phyloP scores from a whole-genome alignment of 768 basidiomycete genomes.

The Phylloporus rhodoxanthus region DNA sequence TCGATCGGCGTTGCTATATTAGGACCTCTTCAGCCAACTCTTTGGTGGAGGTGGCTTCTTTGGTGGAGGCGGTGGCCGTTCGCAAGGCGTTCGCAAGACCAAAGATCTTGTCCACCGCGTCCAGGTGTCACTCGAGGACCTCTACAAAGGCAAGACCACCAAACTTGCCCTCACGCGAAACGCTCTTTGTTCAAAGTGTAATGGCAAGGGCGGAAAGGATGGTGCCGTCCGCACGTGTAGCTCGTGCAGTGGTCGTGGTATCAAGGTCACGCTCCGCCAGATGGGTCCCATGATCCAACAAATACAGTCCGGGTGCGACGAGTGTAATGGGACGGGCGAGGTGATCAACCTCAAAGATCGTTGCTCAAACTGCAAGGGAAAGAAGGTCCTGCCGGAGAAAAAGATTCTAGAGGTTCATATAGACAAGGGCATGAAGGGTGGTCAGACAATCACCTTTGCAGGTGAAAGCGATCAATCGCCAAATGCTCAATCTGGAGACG shows the following conservation, averaged over 20 bases:
- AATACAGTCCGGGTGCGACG: slow-evolving; percentile 91
- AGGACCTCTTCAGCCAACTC: slow-evolving; percentile 96
- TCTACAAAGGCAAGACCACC: slow-evolving; percentile 98
- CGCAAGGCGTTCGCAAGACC: slow-evolving; percentile 80
- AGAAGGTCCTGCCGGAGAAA: slow-evolving; percentile 91
- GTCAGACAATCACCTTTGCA: slow-evolving; percentile 80
- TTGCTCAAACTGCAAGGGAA: slow-evolving; percentile 89
- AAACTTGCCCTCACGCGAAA: slow-evolving; percentile 96
- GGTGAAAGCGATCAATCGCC: slow-evolving; percentile 95
- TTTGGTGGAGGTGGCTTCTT: slow-evolving; percentile 85
- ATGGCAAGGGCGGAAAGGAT: slow-evolving; percentile 96
- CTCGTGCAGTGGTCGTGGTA: slow-evolving; percentile 81
- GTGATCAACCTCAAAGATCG: slow-evolving; percentile 90
- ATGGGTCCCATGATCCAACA: slow-evolving; percentile 99
- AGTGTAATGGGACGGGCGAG: slow-evolving; percentile 92
- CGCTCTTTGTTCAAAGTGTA: slow-evolving; percentile 88
- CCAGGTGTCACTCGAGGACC: slow-evolving; percentile 92
- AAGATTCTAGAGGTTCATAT: slow-evolving; percentile 97
- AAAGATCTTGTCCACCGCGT: slow-evolving; percentile 98
- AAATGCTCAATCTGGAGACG: slow-evolving; percentile 84
- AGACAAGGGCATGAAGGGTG: slow-evolving; percentile 97
- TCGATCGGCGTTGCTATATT: background rate
- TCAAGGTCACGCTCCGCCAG: slow-evolving; percentile 88
- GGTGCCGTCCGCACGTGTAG: slow-evolving; percentile 82
- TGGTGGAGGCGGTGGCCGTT: slow-evolving; percentile 57